Evolutionary conservation across 2,329 filamentous ascomycete species (phyloP).

Genomic region (Colletotrichum spaethianum): DNA sequence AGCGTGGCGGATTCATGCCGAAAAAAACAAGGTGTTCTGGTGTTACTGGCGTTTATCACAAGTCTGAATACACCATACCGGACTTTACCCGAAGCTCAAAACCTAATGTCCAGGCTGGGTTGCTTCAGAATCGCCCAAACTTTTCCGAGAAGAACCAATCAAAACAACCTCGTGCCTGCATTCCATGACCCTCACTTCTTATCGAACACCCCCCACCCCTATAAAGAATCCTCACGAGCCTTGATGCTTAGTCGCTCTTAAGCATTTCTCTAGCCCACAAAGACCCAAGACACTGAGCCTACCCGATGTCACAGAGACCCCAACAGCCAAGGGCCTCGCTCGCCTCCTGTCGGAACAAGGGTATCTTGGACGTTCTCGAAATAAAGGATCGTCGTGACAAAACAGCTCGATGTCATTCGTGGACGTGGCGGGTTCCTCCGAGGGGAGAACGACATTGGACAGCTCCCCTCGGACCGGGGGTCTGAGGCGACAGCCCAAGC

Average conservation of each 20-base stretch:
- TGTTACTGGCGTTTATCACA: not conserved
- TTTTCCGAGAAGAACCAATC: not conserved
- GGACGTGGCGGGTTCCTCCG: not conserved
- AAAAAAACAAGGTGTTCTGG: not conserved
- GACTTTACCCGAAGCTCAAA: not conserved
- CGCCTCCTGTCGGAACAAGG: not conserved
- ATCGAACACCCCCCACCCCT: not conserved
- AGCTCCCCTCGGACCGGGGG: constrained; percentile 9
- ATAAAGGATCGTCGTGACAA: not conserved
- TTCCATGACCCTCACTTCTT: not conserved
- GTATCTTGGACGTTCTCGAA: not conserved
- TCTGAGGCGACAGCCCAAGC: constrained; percentile 13
- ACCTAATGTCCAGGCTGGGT: not conserved
- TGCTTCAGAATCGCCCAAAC: not conserved
- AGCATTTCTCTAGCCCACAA: not conserved
- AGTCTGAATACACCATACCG: not conserved
- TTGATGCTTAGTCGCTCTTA: constrained; percentile 25
- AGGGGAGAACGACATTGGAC: not conserved
- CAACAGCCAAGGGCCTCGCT: not conserved
- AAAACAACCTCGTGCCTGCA: not conserved
- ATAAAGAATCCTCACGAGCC: not conserved
- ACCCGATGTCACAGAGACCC: not conserved
- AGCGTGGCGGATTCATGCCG: not conserved
- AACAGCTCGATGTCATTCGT: constrained; percentile 2
- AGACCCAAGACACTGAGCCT: constrained; percentile 16